Base-by-base conservation (phyloP, 75 land plant genomes). In the Larix kaempferi region DNA sequence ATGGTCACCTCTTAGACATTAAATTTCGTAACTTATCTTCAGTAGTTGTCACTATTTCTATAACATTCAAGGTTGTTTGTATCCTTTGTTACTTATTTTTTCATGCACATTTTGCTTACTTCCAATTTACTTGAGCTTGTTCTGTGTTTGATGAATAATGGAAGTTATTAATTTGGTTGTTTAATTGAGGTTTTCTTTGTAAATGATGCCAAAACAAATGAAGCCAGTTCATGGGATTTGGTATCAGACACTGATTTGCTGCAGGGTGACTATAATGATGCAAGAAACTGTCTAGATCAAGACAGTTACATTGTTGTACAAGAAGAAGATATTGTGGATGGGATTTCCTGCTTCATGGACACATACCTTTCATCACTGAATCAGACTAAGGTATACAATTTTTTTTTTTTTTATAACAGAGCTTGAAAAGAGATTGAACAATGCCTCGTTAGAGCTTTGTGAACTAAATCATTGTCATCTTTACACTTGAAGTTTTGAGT, bases 271-370 rank as follows among this genome's bases (percentile, higher is more conserved):
- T 71, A 74, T 78, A 12, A n/a, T 57, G 88, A 86, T 73, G 78
- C 60, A 10, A 74, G 75, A 2, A 71, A 74, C 76, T 77, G 76
- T 56, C 23, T 78, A 66, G 86, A 89, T 57, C 37, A 77, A 71
- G 99, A 94, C 33, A 91, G 78, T 56, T 97, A 92, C 82, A 90
- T 97, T 75, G 80, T 97, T 67, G 90, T 97, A 26, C 83, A 79
- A 37, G 88, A 95, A 74, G 98, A 95, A 77, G 99, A 97, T 80
- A 89, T 97, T 76, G 86, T 95, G 56, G 99, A 97, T 13, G 98
- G 95, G 21, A 87, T 97, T 77, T 98, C 99, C 23, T 89, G 89
- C 80, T 97, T 92, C 79, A 91, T 93, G 93, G 94, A 98, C 39
- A 85, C 88, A 56, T 95, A 95, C 74, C 78, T 97, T 15, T 57